Conservation (phyloP, 2,329 filamentous ascomycete species). For the Tolypocladium sp. region DNA sequence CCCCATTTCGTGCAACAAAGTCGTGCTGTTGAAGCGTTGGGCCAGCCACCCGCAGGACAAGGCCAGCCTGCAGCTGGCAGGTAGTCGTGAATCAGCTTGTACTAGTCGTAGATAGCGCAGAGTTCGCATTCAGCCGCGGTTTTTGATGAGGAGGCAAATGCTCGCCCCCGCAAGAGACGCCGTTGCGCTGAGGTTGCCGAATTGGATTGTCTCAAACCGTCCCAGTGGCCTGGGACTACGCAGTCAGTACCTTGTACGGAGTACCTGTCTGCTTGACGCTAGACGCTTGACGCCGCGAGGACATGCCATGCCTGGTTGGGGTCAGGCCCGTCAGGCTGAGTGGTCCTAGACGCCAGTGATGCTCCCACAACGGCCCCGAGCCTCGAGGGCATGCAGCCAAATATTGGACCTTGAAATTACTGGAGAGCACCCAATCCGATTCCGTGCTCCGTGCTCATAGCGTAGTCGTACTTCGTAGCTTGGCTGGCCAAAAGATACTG, state of each 20-base stretch:
- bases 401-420: neutral
- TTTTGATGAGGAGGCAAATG: neutral
- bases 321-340: neutral
- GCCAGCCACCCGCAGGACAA: neutral
- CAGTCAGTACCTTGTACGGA: neutral
- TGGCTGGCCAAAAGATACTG: neutral
- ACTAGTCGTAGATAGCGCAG: slow-evolving; percentile 1
- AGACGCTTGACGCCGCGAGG: neutral
- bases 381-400: neutral
- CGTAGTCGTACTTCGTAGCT: neutral
- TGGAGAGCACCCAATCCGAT: neutral
- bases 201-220: neutral
- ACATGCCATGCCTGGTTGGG: neutral
- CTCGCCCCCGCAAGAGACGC: neutral
- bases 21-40: neutral
- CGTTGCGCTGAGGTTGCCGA: neutral
- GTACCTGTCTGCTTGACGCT: neutral
- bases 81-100: neutral
- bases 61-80: neutral
- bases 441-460: neutral
- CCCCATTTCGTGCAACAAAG: neutral
- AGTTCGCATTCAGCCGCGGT: neutral
- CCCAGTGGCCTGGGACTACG: neutral
- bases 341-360: neutral
- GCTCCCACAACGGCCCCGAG: neutral